Evolutionary conservation across 2,329 filamentous ascomycete species (phyloP).

Genomic region (Aspergillus quadrilineatus): DNA sequence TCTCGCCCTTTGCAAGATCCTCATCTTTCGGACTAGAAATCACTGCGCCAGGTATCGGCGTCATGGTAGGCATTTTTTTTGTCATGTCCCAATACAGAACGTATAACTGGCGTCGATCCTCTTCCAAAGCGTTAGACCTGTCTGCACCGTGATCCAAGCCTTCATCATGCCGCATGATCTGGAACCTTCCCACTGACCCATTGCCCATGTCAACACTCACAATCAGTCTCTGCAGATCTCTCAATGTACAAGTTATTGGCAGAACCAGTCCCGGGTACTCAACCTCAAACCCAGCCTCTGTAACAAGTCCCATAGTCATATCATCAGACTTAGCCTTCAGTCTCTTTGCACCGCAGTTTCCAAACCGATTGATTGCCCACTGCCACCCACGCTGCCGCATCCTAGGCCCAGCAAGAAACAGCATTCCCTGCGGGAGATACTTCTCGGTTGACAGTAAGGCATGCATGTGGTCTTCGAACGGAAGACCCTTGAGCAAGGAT

Average conservation of each 20-base stretch:
- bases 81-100: constrained; percentile 6
- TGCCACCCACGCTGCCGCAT: constrained; percentile 9
- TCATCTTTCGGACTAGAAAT: not conserved
- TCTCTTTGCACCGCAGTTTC: constrained; percentile 3
- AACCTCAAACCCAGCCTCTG: not conserved
- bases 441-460: constrained; percentile 1
- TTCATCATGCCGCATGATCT: constrained; percentile 2
- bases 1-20: not conserved
- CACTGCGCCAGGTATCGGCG: not conserved
- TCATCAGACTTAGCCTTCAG: constrained; percentile 4
- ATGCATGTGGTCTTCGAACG: constrained; percentile 10
- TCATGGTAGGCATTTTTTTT: not conserved
- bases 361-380: constrained; percentile 10
- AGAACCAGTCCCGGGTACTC: not conserved
- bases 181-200: not conserved
- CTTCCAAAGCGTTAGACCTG: not conserved
- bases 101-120: not conserved
- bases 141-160: not conserved
- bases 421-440: not conserved
- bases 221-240: not conserved
- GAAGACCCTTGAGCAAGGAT: not conserved
- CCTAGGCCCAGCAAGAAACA: constrained; percentile 6
- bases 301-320: constrained; percentile 3
- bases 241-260: not conserved
- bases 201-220: not conserved